Evolutionary conservation across 805 yeast genomes (phyloP).

Genomic region (Pichia nakasei): DNA sequence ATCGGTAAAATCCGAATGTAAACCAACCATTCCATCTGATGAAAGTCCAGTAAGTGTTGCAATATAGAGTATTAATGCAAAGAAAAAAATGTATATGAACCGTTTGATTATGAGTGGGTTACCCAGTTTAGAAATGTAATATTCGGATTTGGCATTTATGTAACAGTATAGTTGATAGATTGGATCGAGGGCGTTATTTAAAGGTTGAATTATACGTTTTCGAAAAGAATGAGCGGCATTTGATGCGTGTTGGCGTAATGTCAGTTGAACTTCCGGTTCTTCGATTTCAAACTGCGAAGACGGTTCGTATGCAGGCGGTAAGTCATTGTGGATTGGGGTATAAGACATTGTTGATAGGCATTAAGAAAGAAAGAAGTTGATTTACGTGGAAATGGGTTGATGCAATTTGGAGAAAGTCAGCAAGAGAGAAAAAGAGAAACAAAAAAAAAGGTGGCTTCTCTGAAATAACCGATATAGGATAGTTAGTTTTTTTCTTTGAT

Average conservation of each 20-base stretch:
- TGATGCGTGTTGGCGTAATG: conserved; percentile 12
- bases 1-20: conserved; percentile 57
- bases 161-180: conserved; percentile 39
- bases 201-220: conserved; percentile 32
- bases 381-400: too few relatives aligned
- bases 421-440: too few relatives aligned
- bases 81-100: conserved; percentile 57
- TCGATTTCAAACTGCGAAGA: conserved; percentile 35
- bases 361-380: too few relatives aligned
- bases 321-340: not conserved
- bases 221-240: conserved; percentile 30
- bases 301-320: conserved; percentile 22
- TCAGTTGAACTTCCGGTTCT: conserved; percentile 16
- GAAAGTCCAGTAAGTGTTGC: conserved; percentile 50
- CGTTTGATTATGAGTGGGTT: conserved; percentile 81
- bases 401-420: too few relatives aligned
- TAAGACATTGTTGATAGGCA: too few relatives aligned
- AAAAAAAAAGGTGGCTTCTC: too few relatives aligned
- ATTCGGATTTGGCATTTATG: conserved; percentile 42
- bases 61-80: conserved; percentile 49
- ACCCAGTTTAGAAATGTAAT: conserved; percentile 55
- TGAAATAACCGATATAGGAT: too few relatives aligned
- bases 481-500: too few relatives aligned
- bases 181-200: conserved; percentile 41
- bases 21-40: conserved; percentile 32